Evolutionary conservation across 176 grass and related monocot species (phyloP), one percentile per base, ranked within the genome.

Genomic region (Phoenix roebelenii): DNA sequence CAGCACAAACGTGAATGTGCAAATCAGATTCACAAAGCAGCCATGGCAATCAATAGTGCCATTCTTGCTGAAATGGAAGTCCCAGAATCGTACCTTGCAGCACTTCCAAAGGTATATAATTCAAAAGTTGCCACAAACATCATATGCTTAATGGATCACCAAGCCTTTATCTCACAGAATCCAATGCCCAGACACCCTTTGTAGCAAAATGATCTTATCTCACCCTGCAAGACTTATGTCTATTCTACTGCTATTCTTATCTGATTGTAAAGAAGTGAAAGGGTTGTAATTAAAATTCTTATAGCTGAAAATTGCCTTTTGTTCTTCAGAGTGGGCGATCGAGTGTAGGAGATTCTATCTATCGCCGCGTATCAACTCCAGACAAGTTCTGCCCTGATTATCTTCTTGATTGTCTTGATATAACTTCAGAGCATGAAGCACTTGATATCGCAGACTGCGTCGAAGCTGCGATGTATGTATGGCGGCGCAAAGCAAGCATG

Each of bases 11-110:
- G 87, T 6, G 87, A 98, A 18, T 98, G 93, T 49, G 87, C 87
- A 9, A 88, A 85, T 66, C 93, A 98, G 88, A 92, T 98, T 63
- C 93, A 98, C 65, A 98, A 98, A 74, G 93, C 93, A n/a, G 87
- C 93, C 64, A 81, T 98, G 68, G 81, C 93, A 5, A 98, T 98
- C 80, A 98, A 98, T 74, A 83, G 76, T 48, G 70, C 79, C 65
- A 69, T 98, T 15, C 87, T 98, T 54, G 25, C 76, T 53, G 93
- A 98, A 58, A 98, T 98, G 84, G 93, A 98, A 56, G 77, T 98
- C 49, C 93, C 93, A 0, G 93, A 98, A 26, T 92, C 93, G 52
- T 98, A 82, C 81, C 69, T 80, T 74, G 81, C 84, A 52, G 28
- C 85, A n/a, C 93, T 98, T 60, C 84, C 93, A 14, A 92, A 81